phyloP scores from a whole-genome alignment of 768 basidiomycete species.

The Peribolospora baueri region DNA sequence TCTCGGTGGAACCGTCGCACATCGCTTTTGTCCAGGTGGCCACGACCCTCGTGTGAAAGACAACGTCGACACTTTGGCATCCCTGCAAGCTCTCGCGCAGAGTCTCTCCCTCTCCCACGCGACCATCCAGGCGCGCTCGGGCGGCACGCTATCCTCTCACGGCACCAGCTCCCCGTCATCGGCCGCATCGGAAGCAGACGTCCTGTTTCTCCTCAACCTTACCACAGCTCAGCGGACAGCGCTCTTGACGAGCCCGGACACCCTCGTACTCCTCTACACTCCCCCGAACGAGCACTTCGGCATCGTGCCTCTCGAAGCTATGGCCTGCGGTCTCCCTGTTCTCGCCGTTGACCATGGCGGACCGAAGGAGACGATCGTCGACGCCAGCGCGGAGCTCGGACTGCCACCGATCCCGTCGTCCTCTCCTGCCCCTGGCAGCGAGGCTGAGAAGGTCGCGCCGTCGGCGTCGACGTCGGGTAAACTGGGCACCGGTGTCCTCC shows the following conservation, averaged over 20 bases:
- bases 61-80: constrained; percentile 40
- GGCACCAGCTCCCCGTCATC: constrained; percentile 6
- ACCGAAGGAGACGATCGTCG: constrained; percentile 66
- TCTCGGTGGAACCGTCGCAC: background rate
- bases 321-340: constrained; percentile 74
- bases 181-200: constrained; percentile 27
- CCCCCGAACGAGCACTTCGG: constrained; percentile 93
- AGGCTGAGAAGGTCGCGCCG: background rate
- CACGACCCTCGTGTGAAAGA: constrained; percentile 72
- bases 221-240: constrained; percentile 58
- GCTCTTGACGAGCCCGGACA: constrained; percentile 41
- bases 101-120: constrained; percentile 28
- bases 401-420: constrained; percentile 5
- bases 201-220: constrained; percentile 82
- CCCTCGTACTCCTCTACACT: constrained; percentile 65
- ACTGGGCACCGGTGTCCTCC: constrained; percentile 54
- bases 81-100: constrained; percentile 36
- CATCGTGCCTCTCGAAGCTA: constrained; percentile 83
- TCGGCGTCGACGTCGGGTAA: constrained; percentile 1
- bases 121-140: background rate
- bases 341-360: constrained; percentile 57
- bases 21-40: constrained; percentile 32
- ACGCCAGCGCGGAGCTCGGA: constrained; percentile 17
- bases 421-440: constrained; percentile 8
- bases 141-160: constrained; percentile 2